Evolutionary conservation across 208 protist genomes (phyloP).

Genomic region (Trypanosoma mega): DNA sequence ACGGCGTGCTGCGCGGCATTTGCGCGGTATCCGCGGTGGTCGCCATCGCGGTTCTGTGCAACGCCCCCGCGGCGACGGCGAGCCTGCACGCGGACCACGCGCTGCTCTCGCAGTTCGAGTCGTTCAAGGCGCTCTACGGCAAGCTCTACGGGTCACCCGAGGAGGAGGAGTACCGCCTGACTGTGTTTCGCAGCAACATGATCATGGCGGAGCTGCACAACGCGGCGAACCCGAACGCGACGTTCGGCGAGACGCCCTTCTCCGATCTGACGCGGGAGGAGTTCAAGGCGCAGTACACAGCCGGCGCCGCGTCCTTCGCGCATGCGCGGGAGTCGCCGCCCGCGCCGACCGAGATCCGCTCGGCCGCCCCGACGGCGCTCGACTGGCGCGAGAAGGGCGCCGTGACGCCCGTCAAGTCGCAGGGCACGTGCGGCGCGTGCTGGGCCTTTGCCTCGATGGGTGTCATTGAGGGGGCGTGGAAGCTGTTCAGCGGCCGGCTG

Average conservation of each 20-base stretch:
- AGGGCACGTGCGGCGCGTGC: conserved; percentile 95
- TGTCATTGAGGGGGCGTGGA: conserved; percentile 83
- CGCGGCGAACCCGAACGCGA: conserved; percentile 57
- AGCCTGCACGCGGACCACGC: background rate
- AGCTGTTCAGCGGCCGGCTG: conserved; percentile 38
- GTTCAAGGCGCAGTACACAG: conserved; percentile 28
- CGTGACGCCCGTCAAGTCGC: conserved; percentile 94
- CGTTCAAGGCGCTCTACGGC: conserved; percentile 53
- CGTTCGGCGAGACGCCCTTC: conserved; percentile 29
- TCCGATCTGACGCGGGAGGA: conserved; percentile 49
- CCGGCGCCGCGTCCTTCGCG: background rate
- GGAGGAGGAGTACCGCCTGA: conserved; percentile 42
- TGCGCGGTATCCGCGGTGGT: background rate
- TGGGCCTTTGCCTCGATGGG: conserved; percentile 96
- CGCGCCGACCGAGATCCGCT: conserved; percentile 1
- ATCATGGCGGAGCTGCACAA: conserved; percentile 24
- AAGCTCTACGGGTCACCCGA: conserved; percentile 52
- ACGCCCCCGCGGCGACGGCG: no score
- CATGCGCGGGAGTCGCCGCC: background rate
- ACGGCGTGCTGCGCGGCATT: no score
- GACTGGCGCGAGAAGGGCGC: conserved; percentile 89
- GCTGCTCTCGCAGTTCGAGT: conserved; percentile 29
- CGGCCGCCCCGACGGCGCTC: background rate
- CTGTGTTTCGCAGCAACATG: conserved; percentile 59
- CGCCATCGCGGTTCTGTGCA: background rate